Evolutionary conservation across 2,329 filamentous ascomycete genomes (phyloP), one percentile per base, ranked within the genome.

Genomic region (Teratosphaeria nubilosa): DNA sequence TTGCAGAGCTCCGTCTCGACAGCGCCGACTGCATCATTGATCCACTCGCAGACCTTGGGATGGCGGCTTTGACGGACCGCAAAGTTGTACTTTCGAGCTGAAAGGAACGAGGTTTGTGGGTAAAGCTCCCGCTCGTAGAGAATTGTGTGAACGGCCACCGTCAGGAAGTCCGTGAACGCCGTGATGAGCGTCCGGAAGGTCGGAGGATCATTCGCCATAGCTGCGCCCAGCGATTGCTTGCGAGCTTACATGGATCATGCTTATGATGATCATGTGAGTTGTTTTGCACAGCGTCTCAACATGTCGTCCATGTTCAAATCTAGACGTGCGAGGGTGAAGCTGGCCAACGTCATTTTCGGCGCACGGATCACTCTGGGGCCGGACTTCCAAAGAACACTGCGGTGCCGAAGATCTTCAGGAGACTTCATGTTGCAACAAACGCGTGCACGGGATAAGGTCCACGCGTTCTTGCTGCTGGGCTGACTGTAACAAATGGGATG

Each of bases 21-120:
- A 37, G 90, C 87, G 62, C 84, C 77, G 50, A 94, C 82, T 64
- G 91, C 90, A 71, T 94, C 88, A 69, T 80, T 83, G 73, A 96
- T 85, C 88, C 91, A 96, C 67, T 84, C 77, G 78, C 90, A 95
- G 63, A 96, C 87, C 65, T 83, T 83, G 0, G 91, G 90, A 73
- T 96, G 91, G 59, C 91, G 87, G 60, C 85, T 92, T 71, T 96
- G 91, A 66, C 88, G 86, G 52, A 95, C 87, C 31, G 90, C 82
- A 59, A 90, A 85, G 75, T 92, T 91, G 78, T 91, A 91, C 67
- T 89, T 90, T 63, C 87, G 83, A 45, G 86, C 83, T 50, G 86
- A 84, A 59, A 92, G 82, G 75, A 96, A 96, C 37, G 90, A 89
- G 30, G 82, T 75, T 54, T 76, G 73, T 0, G 91, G 90, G 73